Evolutionary conservation across 2,329 filamentous ascomycete genomes (phyloP).

Genomic region (Nannizziopsis barbatae): DNA sequence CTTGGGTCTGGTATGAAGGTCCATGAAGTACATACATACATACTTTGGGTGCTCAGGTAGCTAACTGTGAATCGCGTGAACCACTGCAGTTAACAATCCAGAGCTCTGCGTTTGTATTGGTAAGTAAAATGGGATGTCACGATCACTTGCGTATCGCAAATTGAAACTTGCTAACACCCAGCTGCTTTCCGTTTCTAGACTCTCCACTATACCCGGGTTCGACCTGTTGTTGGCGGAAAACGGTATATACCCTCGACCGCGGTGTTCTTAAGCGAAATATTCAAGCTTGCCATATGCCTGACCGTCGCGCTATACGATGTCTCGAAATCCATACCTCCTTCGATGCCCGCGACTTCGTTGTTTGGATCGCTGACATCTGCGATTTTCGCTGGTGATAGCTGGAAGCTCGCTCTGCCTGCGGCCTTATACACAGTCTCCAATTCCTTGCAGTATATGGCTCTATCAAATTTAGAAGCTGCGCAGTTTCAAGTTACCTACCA

Average conservation of each 20-base stretch:
- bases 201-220: slow-evolving; percentile 88
- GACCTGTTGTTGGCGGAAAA: slow-evolving; percentile 72
- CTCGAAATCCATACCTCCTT: slow-evolving; percentile 63
- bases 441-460: slow-evolving; percentile 81
- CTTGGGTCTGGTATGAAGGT: slow-evolving; percentile 31
- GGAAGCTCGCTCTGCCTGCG: slow-evolving; percentile 87
- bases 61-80: neutral
- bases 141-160: too few relatives aligned
- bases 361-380: slow-evolving; percentile 68
- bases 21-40: neutral
- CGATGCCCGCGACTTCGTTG: slow-evolving; percentile 67
- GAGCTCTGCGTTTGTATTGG: slow-evolving; percentile 35
- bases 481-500: slow-evolving; percentile 92
- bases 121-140: slow-evolving; percentile 20
- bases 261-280: slow-evolving; percentile 82
- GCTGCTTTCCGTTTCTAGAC: slow-evolving; percentile 43
- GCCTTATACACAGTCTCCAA: slow-evolving; percentile 85
- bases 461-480: slow-evolving; percentile 82
- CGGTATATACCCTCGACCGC: slow-evolving; percentile 90
- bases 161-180: slow-evolving; percentile 3
- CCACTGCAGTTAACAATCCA: slow-evolving; percentile 33
- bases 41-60: neutral
- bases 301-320: slow-evolving; percentile 82
- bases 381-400: slow-evolving; percentile 82
- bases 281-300: slow-evolving; percentile 78